Base-by-base conservation (phyloP, 2,329 filamentous ascomycete genomes). In the Coniella lustricola region DNA sequence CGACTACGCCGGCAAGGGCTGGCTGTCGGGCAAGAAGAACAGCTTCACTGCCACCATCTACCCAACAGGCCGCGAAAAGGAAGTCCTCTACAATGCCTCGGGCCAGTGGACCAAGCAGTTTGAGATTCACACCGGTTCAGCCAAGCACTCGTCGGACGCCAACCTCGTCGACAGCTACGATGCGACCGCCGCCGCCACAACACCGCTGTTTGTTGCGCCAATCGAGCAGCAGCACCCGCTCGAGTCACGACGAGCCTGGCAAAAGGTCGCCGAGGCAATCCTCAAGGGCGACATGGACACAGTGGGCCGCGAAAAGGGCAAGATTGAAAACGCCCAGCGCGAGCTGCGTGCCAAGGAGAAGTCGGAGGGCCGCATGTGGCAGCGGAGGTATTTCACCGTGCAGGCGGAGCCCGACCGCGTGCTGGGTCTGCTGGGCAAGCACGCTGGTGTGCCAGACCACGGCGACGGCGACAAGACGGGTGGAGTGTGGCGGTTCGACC, bases 1-100 rank as follows among this genome's bases (percentile, higher is more conserved):
- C 60, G 89, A 95, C 64, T 98, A 95, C 72, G 86, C 82, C 53
- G 90, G 91, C 60, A 91, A 89, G 64, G 91, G 91, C 50, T 98
- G 91, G 91, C 68, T 98, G 9, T 90, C 85, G 39, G 93, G 91
- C 56, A 95, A 95, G 76, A 96, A 95, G 74, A 97, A 97, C 71
- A 86, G 78, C 49, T 89, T 97, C 64, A 81, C 74, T 12, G 91
- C 90, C 13, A 75, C 74, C 20, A 65, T 97, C 49, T 90, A 85
- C 69, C 76, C 73, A 14, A 81, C 87, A 66, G 68, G 81, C 70
- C 73, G 74, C 67, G 88, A 84, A 67, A 86, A 85, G 67, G 84
- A 87, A 45, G 76, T 81, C 52, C 73, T 84, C 42, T 96, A 91
- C 73, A 88, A 82, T n/a, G 76, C 85, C 34, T 83, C 89, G 25